A percentile compares a stretch with the other conserved stretches of the same genome.
These are phyloP conservation scores for Xylariaceae sp. DNA, from an alignment of 2,329 filamentous ascomycete species.

Conservation along the genomic window DNA sequence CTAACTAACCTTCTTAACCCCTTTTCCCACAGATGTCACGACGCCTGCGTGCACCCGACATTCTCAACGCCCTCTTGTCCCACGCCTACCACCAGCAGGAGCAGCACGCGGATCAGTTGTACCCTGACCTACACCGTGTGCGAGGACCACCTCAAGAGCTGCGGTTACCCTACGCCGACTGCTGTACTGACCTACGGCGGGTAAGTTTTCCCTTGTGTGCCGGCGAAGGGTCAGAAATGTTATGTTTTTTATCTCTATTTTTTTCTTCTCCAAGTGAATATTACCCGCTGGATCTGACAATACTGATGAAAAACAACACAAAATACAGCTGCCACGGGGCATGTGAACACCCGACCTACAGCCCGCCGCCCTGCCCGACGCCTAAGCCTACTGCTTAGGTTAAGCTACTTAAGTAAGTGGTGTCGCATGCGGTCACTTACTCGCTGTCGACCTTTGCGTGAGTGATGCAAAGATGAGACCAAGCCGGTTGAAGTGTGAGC, in stretches of 20 bases:
- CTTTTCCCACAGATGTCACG: not conserved
- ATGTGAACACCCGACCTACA: slow-evolving; percentile 11
- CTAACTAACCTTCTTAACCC: too few relatives aligned
- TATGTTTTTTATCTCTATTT: too few relatives aligned
- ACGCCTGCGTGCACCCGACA: not conserved
- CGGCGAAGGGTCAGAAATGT: not conserved
- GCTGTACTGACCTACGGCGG: slow-evolving; percentile 8
- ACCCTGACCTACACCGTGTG: slow-evolving; percentile 19
- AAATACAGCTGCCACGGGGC: slow-evolving; percentile 15
- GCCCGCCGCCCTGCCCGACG: slow-evolving; percentile 14
- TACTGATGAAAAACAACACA: too few relatives aligned
- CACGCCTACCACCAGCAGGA: slow-evolving; percentile 1
- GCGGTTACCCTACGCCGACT: slow-evolving; percentile 19
- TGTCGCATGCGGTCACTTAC: too few relatives aligned
- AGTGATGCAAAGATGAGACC: too few relatives aligned
- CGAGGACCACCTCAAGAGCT: slow-evolving; percentile 18
- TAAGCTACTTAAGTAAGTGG: too few relatives aligned
- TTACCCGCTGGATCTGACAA: too few relatives aligned
- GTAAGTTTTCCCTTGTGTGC: slow-evolving; percentile 1
- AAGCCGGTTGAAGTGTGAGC: too few relatives aligned
- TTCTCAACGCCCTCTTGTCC: slow-evolving; percentile 5
- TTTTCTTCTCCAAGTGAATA: too few relatives aligned
- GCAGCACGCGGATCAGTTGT: slow-evolving; percentile 10
- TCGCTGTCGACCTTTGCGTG: too few relatives aligned
- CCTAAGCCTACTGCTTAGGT: not conserved